A percentile compares a stretch with the other conserved stretches of the same genome.
phyloP scores from a whole-genome alignment of 345 rosid genomes.

The Carallia pectinifolia region DNA sequence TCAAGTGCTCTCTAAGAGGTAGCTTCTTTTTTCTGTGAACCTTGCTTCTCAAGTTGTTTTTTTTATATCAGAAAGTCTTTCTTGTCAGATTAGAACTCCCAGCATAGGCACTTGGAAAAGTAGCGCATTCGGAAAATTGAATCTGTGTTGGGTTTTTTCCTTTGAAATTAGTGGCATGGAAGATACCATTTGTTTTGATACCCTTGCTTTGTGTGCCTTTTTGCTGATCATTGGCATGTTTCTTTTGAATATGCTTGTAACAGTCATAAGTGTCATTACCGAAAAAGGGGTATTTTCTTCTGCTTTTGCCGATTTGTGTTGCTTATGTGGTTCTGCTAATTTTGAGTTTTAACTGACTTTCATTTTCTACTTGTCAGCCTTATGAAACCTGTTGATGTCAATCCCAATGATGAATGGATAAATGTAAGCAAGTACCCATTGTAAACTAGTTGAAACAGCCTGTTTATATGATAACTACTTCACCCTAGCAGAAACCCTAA shows the following conservation, averaged over 20 bases:
- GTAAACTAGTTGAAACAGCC: constrained; percentile 5
- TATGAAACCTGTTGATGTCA: constrained; percentile 86
- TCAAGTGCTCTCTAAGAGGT: constrained; percentile 97
- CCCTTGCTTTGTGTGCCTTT: neutral
- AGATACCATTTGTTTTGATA: neutral
- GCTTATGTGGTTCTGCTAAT: neutral
- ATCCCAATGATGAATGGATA: constrained; percentile 93
- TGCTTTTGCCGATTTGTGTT: constrained; percentile 1
- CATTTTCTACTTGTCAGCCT: constrained; percentile 48
- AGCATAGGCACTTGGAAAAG: no score
- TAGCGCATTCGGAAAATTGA: no score
- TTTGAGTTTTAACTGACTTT: constrained; percentile 20
- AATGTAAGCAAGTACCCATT: constrained; percentile 59
- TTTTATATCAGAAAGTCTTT: neutral
- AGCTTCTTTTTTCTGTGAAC: neutral
- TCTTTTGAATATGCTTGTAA: neutral
- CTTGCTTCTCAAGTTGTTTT: neutral
- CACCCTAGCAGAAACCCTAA: neutral
- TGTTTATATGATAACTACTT: constrained; percentile 8
- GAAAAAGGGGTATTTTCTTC: neutral
- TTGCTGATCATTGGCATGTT: neutral
- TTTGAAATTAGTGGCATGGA: neutral
- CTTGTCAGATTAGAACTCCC: no score
- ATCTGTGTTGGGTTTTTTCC: no score
- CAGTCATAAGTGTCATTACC: neutral